A percentile compares a stretch with the other conserved stretches of the same genome.
Evolutionary conservation across 2,329 filamentous ascomycete genomes (phyloP).

Genomic region (Colletotrichum euphorbiae): DNA sequence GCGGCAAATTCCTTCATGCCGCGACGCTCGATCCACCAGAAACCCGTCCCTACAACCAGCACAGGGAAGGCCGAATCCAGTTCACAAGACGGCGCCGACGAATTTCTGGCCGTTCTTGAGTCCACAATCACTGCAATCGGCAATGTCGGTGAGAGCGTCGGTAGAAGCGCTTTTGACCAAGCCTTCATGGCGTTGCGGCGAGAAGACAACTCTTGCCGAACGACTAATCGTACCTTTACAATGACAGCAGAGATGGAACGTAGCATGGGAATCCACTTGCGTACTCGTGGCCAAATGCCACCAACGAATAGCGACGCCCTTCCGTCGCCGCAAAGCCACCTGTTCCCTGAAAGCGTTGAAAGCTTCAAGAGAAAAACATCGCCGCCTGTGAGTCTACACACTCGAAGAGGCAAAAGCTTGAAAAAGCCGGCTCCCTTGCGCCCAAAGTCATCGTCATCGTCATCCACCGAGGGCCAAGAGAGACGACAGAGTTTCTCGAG

Average conservation of each 20-base stretch:
- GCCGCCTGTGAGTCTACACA: slow-evolving; percentile 58
- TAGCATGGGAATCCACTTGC: slow-evolving; percentile 41
- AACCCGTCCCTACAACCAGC: slow-evolving; percentile 18
- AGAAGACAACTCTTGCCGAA: background rate
- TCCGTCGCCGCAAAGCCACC: slow-evolving; percentile 37
- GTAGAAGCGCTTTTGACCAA: slow-evolving; percentile 46
- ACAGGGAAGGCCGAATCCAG: background rate
- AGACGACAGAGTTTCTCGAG: slow-evolving; percentile 38
- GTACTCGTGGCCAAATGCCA: background rate
- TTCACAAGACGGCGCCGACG: slow-evolving; percentile 33
- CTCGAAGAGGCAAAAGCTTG: slow-evolving; percentile 51
- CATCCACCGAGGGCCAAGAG: slow-evolving; percentile 41
- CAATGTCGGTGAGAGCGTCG: slow-evolving; percentile 43
- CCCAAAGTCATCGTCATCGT: slow-evolving; percentile 52
- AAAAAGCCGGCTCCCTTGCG: slow-evolving; percentile 49
- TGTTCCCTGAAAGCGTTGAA: slow-evolving; percentile 44
- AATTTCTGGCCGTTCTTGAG: slow-evolving; percentile 39
- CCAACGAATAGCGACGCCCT: background rate
- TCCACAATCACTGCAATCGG: slow-evolving; percentile 41
- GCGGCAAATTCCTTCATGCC: slow-evolving; percentile 39
- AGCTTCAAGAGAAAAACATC: slow-evolving; percentile 49
- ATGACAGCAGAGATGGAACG: slow-evolving; percentile 47
- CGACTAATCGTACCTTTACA: slow-evolving; percentile 46
- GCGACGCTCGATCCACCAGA: slow-evolving; percentile 34
- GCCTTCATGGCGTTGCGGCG: slow-evolving; percentile 41